Evolutionary conservation across 2,329 filamentous ascomycete species (phyloP).

Genomic region (Orbilia javanica): DNA sequence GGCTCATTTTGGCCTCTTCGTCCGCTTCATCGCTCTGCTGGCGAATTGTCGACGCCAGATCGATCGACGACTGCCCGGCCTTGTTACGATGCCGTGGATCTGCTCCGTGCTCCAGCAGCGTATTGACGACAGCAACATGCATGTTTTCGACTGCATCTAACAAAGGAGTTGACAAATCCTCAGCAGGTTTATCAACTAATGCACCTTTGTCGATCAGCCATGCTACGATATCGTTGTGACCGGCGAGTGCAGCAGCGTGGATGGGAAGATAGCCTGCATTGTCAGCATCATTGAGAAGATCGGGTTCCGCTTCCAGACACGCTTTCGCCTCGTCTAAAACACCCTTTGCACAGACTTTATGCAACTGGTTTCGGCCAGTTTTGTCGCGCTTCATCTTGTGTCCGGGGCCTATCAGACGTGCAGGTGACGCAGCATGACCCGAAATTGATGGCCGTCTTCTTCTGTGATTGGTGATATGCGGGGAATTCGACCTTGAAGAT

Average conservation of each 20-base stretch:
- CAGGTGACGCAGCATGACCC: conserved; percentile 46
- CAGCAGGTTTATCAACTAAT: conserved; percentile 81
- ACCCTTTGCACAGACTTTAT: conserved; percentile 88
- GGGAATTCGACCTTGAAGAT: conserved; percentile 52
- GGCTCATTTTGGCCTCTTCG: conserved; percentile 74
- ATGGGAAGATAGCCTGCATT: conserved; percentile 97
- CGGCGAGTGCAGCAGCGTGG: conserved; percentile 90
- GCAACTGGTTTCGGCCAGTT: conserved; percentile 89
- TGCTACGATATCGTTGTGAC: conserved; percentile 86
- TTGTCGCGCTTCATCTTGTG: conserved; percentile 91
- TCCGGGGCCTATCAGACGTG: conserved; percentile 49
- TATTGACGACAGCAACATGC: conserved; percentile 86
- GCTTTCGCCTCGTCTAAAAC: conserved; percentile 83
- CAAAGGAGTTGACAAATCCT: conserved; percentile 90
- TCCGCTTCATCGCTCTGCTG: conserved; percentile 74
- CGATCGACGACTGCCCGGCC: conserved; percentile 91
- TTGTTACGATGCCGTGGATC: conserved; percentile 92
- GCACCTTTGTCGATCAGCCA: conserved; percentile 87
- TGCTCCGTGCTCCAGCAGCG: conserved; percentile 87
- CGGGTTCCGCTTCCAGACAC: conserved; percentile 80
- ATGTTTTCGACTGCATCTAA: conserved; percentile 97
- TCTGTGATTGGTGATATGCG: conserved; percentile 24
- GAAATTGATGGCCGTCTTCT: conserved; percentile 47
- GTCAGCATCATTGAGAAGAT: conserved; percentile 89
- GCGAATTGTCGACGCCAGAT: conserved; percentile 71